Evolutionary conservation across 768 basidiomycete species (phyloP).

Genomic region (Naganishia onofrii): DNA sequence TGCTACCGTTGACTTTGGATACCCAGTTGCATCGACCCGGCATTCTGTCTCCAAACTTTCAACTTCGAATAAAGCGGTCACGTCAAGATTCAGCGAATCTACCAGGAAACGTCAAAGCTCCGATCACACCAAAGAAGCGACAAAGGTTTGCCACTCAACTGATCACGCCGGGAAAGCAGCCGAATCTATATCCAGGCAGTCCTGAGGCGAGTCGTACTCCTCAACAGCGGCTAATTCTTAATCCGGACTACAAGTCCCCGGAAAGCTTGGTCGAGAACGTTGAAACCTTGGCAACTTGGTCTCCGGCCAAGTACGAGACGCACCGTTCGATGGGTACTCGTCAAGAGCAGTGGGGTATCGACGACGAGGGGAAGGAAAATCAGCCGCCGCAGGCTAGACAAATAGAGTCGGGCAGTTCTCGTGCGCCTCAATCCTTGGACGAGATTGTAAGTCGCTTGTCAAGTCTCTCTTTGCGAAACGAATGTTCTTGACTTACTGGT

Average conservation of each 20-base stretch:
- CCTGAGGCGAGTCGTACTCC: background rate
- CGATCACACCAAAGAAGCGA: slow-evolving; percentile 1
- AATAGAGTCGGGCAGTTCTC: no score
- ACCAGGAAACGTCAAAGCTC: background rate
- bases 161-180: background rate
- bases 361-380: slow-evolving; percentile 7
- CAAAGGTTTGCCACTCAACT: slow-evolving; percentile 5
- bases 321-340: background rate
- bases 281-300: slow-evolving; percentile 28
- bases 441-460: background rate
- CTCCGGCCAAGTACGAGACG: slow-evolving; percentile 22
- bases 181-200: background rate
- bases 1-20: slow-evolving; percentile 9
- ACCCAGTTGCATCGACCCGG: slow-evolving; percentile 13
- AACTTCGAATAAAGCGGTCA: background rate
- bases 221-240: background rate
- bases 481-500: background rate
- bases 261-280: slow-evolving; percentile 26
- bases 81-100: background rate
- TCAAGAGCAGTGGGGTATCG: background rate
- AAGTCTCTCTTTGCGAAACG: background rate
- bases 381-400: background rate
- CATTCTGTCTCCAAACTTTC: slow-evolving; percentile 11
- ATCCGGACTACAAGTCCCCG: background rate
- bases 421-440: background rate